A percentile compares a stretch with the other conserved stretches of the same genome.
These are phyloP conservation scores for Eucalyptus tenuipes DNA, from an alignment of 345 rosid species.

Conservation along the genomic window DNA sequence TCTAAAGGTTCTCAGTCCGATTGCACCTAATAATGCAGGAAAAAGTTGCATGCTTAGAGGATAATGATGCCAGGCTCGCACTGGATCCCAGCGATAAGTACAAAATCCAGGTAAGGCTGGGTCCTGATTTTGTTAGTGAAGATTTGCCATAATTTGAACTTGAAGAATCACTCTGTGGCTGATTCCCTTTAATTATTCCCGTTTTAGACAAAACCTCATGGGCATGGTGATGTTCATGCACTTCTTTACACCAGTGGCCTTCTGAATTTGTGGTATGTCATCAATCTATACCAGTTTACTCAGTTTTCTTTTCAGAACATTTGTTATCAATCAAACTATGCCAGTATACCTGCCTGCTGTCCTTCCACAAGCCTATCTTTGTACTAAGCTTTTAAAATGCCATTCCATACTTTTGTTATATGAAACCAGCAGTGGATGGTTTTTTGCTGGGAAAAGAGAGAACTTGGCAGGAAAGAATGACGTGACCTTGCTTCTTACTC, in stretches of 20 bases:
- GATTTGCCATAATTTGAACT: not conserved
- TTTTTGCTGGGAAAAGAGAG: not conserved
- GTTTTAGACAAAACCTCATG: conserved; percentile 90
- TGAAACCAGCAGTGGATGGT: not conserved
- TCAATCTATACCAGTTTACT: not conserved
- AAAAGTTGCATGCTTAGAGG: conserved; percentile 96
- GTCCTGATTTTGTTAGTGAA: not conserved
- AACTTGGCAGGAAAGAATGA: not conserved
- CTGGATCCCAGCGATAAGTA: conserved; percentile 69
- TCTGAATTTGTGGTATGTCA: conserved; percentile 52
- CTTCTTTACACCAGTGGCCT: conserved; percentile 87
- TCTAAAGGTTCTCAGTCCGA: not conserved
- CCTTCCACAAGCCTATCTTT: not conserved
- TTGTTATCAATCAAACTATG: not conserved
- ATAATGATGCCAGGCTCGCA: conserved; percentile 87
- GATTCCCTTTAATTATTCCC: not conserved
- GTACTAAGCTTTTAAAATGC: not conserved
- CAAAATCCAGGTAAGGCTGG: conserved; percentile 61
- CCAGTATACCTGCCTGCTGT: not conserved
- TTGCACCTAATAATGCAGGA: conserved; percentile 32
- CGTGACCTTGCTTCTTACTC: not conserved
- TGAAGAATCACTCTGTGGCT: not conserved
- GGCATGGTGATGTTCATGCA: conserved; percentile 95
- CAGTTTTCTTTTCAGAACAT: not conserved
- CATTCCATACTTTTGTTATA: not conserved